Evolutionary conservation across 805 yeast genomes (phyloP).

Genomic region (Schizosaccharomyces osmophilus): DNA sequence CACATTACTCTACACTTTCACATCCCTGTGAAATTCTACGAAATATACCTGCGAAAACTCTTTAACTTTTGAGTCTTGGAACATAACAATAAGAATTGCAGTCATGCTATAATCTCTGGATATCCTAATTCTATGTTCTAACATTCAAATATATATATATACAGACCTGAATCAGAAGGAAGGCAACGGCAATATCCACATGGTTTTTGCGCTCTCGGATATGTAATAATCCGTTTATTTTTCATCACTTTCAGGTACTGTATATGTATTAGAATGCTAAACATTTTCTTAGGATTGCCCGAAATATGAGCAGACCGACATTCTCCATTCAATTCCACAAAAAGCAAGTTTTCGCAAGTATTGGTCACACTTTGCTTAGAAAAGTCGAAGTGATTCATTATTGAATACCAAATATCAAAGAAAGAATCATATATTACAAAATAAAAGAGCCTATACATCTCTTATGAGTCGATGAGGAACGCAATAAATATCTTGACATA

Average conservation of each 20-base stretch:
- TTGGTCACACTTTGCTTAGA: too few relatives aligned
- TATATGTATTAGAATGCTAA: too few relatives aligned
- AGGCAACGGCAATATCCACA: constrained; percentile 2
- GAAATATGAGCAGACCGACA: too few relatives aligned
- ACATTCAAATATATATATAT: neutral
- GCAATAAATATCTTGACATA: neutral
- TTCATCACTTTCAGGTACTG: neutral
- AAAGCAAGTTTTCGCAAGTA: too few relatives aligned
- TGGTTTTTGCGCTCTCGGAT: neutral
- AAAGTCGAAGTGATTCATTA: too few relatives aligned
- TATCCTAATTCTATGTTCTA: neutral
- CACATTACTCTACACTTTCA: too few relatives aligned
- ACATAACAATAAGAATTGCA: neutral
- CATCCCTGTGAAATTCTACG: too few relatives aligned
- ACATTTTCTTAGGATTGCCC: too few relatives aligned
- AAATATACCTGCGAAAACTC: too few relatives aligned
- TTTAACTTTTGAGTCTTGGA: neutral
- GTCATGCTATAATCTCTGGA: neutral
- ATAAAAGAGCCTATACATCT: neutral
- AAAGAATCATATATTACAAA: neutral
- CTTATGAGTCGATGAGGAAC: neutral
- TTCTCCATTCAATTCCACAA: too few relatives aligned
- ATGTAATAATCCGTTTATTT: neutral
- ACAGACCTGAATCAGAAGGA: neutral
- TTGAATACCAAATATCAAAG: neutral